Evolutionary conservation across 169 alveolate genomes (phyloP).

Genomic region (Sarcocystis neurona): DNA sequence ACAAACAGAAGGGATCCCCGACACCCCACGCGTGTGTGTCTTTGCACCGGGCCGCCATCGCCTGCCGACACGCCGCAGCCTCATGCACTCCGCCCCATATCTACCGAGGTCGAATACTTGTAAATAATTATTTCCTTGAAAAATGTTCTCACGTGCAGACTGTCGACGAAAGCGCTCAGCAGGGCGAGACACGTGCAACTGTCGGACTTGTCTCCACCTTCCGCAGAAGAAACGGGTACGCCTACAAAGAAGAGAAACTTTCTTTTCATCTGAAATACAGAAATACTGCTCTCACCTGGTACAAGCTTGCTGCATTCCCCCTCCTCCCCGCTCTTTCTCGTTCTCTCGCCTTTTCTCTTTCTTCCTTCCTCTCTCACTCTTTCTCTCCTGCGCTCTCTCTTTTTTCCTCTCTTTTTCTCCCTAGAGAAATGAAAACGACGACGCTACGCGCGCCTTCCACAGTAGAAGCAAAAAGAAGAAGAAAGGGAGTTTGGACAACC

Average conservation of each 20-base stretch:
- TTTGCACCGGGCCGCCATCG: too few species aligned
- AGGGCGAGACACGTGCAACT: neutral
- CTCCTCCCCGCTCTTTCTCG: neutral
- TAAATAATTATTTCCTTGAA: too few species aligned
- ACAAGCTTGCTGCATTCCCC: neutral
- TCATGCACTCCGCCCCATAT: too few species aligned
- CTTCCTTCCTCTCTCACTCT: neutral
- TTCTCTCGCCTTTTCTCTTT: neutral
- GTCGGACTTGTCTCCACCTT: neutral
- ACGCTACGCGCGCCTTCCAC: too few species aligned
- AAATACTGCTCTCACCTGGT: too few species aligned
- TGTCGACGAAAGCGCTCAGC: neutral
- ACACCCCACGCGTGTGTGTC: too few species aligned
- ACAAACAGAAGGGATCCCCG: too few species aligned
- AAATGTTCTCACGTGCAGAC: neutral
- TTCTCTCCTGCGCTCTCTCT: neutral
- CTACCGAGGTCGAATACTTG: too few species aligned
- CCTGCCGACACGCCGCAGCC: too few species aligned
- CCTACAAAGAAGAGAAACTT: neutral
- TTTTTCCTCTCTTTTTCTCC: neutral
- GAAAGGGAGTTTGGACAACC: too few species aligned
- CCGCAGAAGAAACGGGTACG: neutral
- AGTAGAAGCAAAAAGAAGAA: too few species aligned
- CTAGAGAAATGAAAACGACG: too few species aligned
- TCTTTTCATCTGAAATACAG: constrained; percentile 6